Conservation (phyloP, 1,284 basidiomycete genomes). For the Moniliophthora roreri region DNA sequence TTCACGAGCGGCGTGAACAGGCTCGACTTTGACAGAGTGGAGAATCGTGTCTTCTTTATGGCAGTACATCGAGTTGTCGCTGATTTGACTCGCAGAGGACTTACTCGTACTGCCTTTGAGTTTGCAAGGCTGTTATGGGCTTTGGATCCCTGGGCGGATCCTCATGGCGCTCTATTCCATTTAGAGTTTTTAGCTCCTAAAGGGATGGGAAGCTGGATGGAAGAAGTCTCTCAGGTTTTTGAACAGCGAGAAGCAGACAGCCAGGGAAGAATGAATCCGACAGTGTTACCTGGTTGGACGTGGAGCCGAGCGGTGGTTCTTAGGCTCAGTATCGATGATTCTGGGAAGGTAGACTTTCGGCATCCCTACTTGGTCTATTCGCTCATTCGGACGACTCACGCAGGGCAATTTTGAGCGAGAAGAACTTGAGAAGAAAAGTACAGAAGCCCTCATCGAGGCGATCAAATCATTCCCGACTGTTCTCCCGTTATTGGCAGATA, state of each 20-base stretch:
- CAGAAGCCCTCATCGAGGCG: conserved; percentile 68
- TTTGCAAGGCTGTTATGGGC: conserved; percentile 81
- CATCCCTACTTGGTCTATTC: background rate
- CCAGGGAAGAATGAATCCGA: conserved; percentile 47
- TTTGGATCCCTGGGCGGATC: conserved; percentile 82
- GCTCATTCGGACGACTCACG: background rate
- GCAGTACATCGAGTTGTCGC: conserved; percentile 77
- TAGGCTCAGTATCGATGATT: conserved; percentile 56
- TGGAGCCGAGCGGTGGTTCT: conserved; percentile 78
- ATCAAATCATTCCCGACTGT: conserved; percentile 79
- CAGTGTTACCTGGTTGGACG: conserved; percentile 75
- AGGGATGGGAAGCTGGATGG: conserved; percentile 80
- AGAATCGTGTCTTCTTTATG: conserved; percentile 85
- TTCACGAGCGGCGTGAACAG: conserved; percentile 78
- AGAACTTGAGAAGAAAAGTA: conserved; percentile 48
- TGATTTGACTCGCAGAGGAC: conserved; percentile 84
- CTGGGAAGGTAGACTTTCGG: conserved; percentile 39
- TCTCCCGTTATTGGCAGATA: conserved; percentile 80
- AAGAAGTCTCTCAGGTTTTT: conserved; percentile 52
- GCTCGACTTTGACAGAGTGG: conserved; percentile 83
- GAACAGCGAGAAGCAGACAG: conserved; percentile 34
- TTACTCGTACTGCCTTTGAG: conserved; percentile 86
- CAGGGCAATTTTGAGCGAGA: background rate
- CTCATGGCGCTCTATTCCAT: conserved; percentile 82
- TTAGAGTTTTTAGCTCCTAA: conserved; percentile 85